A percentile compares a stretch with the other conserved stretches of the same genome.
These are phyloP conservation scores for Metschnikowia gruessii DNA, from an alignment of 805 yeast genomes.

Conservation along the genomic window DNA sequence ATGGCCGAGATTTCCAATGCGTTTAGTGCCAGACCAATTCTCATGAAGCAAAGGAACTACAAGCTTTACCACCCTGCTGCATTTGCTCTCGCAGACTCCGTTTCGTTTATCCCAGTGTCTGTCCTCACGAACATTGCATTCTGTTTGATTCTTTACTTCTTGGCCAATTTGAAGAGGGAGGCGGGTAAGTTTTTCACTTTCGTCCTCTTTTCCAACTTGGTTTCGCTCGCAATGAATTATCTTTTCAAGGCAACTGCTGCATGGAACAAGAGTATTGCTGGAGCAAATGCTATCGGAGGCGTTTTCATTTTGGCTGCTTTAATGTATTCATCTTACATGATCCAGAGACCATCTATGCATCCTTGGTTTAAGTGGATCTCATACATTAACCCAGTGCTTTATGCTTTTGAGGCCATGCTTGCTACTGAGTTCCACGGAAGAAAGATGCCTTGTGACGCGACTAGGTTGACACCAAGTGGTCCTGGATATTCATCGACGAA, in stretches of 20 bases:
- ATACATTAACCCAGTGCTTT: conserved; percentile 35
- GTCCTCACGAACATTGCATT: conserved; percentile 46
- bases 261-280: conserved; percentile 49
- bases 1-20: conserved; percentile 42
- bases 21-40: conserved; percentile 24
- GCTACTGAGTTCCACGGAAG: conserved; percentile 33
- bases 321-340: conserved; percentile 33
- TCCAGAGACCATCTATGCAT: conserved; percentile 34
- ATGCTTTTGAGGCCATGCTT: conserved; percentile 30
- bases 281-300: conserved; percentile 57
- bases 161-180: conserved; percentile 48
- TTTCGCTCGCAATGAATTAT: conserved; percentile 52
- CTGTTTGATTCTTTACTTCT: conserved; percentile 52
- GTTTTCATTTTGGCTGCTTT: conserved; percentile 35
- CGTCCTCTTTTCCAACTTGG: conserved; percentile 44
- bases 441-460: conserved; percentile 25
- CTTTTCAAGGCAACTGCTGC: conserved; percentile 55
- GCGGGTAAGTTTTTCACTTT: conserved; percentile 57
- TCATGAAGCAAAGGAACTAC: conserved; percentile 31
- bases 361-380: conserved; percentile 38
- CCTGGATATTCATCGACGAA: conserved; percentile 21
- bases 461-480: conserved; percentile 25
- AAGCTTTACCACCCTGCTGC: conserved; percentile 31
- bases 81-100: conserved; percentile 25
- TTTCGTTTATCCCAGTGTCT: conserved; percentile 28